phyloP scores from a whole-genome alignment of 345 rosid genomes.

The Brassica napus region Da-Ae NC_063443.1:15712001-15712500 shows the following conservation, averaged over 20 bases:
- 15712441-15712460: slow-evolving; percentile 90
- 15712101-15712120: slow-evolving; percentile 70
- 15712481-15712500: slow-evolving; percentile 76
- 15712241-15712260: slow-evolving; percentile 93
- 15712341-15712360: not conserved
- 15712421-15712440: slow-evolving; percentile 65
- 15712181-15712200: slow-evolving; percentile 65
- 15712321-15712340: slow-evolving; percentile 15
- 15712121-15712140: slow-evolving; percentile 84
- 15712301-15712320: not conserved
- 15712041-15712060: no score
- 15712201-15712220: slow-evolving; percentile 86
- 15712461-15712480: slow-evolving; percentile 78
- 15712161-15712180: slow-evolving; percentile 79
- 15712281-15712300: slow-evolving; percentile 58
- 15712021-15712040: not conserved
- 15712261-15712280: slow-evolving; percentile 90
- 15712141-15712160: slow-evolving; percentile 89
- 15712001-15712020: slow-evolving; percentile 9
- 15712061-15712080: not conserved
- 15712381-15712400: slow-evolving; percentile 41
- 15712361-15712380: not conserved
- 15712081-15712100: slow-evolving; percentile 1
- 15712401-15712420: slow-evolving; percentile 61
- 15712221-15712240: slow-evolving; percentile 97